Conservation (phyloP, 2,329 filamentous ascomycete species). For the Nigrospora sphaerica region DNA sequence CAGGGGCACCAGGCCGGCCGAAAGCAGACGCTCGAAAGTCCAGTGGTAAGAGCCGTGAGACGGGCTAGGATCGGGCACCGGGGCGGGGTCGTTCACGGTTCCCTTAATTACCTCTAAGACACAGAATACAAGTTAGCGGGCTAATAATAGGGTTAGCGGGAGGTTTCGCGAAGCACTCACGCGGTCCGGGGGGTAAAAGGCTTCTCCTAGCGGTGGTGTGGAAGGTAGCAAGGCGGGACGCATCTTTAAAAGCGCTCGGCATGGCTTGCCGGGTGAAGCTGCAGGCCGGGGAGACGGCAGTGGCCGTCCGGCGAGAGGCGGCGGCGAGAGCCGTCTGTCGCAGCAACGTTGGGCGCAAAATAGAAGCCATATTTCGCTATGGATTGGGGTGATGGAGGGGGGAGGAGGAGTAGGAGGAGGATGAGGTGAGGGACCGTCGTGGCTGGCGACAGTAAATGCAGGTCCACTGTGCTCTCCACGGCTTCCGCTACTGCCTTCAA, state of each 20-base stretch:
- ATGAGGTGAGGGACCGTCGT: too few relatives aligned
- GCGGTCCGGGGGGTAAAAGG: slow-evolving; percentile 78
- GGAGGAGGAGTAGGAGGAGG: too few relatives aligned
- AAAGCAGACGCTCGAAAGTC: slow-evolving; percentile 86
- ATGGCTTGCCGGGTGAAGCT: slow-evolving; percentile 21
- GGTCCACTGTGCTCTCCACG: too few relatives aligned
- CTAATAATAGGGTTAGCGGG: too few relatives aligned
- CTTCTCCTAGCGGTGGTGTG: slow-evolving; percentile 71
- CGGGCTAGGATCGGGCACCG: slow-evolving; percentile 64
- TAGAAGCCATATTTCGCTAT: slow-evolving; percentile 42
- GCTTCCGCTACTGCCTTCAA: too few relatives aligned
- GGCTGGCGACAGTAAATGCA: too few relatives aligned
- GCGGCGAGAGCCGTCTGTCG: slow-evolving; percentile 42
- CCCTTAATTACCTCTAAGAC: slow-evolving; percentile 64
- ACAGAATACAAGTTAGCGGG: slow-evolving; percentile 30
- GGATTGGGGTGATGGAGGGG: too few relatives aligned
- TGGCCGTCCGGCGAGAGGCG: slow-evolving; percentile 28
- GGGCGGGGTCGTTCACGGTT: slow-evolving; percentile 80
- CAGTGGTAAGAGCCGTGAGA: slow-evolving; percentile 96
- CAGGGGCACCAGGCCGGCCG: slow-evolving; percentile 75
- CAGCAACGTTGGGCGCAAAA: slow-evolving; percentile 47
- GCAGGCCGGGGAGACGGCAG: slow-evolving; percentile 17
- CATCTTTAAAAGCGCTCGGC: slow-evolving; percentile 22
- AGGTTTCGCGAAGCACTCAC: slow-evolving; percentile 43
- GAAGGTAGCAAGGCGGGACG: slow-evolving; percentile 67